Conservation (phyloP, 2,329 filamentous ascomycete species). For the Diplodia sapinea region DNA sequence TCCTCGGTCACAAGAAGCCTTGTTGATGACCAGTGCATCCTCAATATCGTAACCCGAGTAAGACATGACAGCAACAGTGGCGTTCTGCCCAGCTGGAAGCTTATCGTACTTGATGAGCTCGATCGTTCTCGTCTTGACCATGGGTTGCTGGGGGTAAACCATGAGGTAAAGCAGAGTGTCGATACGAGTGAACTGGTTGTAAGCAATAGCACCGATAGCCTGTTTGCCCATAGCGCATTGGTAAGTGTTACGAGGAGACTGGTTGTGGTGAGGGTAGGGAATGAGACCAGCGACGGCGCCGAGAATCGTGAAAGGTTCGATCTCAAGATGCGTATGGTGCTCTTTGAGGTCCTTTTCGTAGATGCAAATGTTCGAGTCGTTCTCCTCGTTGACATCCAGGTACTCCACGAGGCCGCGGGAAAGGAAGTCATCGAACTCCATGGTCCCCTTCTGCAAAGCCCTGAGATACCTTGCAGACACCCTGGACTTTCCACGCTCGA, state of each 20-base stretch:
- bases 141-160: conserved; percentile 95
- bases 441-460: conserved; percentile 79
- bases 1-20: conserved; percentile 90
- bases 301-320: conserved; percentile 95
- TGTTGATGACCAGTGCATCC: conserved; percentile 95
- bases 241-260: conserved; percentile 97
- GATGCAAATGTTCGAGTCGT: conserved; percentile 90
- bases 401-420: conserved; percentile 92
- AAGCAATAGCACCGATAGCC: conserved; percentile 96
- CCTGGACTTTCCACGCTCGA: conserved; percentile 83
- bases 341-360: conserved; percentile 84
- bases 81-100: conserved; percentile 93
- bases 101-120: conserved; percentile 97
- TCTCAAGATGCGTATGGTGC: conserved; percentile 91
- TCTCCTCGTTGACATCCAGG: conserved; percentile 97
- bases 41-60: conserved; percentile 99
- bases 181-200: conserved; percentile 97
- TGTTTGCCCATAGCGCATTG: conserved; percentile 99
- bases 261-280: conserved; percentile 98
- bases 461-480: conserved; percentile 80
- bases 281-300: conserved; percentile 96
- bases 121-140: conserved; percentile 97
- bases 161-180: conserved; percentile 95
- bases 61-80: conserved; percentile 98
- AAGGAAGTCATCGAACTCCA: conserved; percentile 93